A percentile compares a stretch with the other conserved stretches of the same genome.
Evolutionary conservation across 306 rosid species (phyloP).

Genomic region (Cucurbita pepo): DNA sequence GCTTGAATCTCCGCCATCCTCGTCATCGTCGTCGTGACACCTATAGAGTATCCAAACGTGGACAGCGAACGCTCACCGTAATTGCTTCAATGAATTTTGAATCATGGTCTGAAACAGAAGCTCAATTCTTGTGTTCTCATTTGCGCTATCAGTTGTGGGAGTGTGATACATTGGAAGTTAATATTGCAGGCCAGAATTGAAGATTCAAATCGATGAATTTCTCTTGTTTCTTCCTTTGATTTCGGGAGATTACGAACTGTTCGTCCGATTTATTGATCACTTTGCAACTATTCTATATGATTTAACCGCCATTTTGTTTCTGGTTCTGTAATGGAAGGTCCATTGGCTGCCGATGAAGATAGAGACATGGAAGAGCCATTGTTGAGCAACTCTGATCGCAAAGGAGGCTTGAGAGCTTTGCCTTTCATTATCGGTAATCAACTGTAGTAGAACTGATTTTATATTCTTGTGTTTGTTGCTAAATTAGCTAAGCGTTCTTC

Average conservation of each 20-base stretch:
- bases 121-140: not conserved
- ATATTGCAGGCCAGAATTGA: not conserved
- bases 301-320: not conserved
- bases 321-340: not conserved
- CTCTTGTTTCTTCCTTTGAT: not conserved
- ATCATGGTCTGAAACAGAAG: not conserved
- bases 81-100: not conserved
- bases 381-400: not conserved
- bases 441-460: not conserved
- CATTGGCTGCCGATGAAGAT: not conserved
- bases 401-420: not conserved
- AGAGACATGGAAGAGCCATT: not conserved
- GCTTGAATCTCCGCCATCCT: not conserved
- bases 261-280: not conserved
- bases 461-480: not conserved
- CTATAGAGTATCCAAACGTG: not conserved
- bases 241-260: not conserved
- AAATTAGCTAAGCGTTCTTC: not conserved
- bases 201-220: not conserved
- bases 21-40: not conserved
- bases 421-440: constrained; percentile 1
- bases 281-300: not conserved
- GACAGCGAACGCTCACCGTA: not conserved
- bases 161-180: not conserved
- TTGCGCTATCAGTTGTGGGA: not conserved